A percentile compares a stretch with the other conserved stretches of the same genome.
These are phyloP conservation scores for Penicillium oxalicum DNA, from an alignment of 2,329 filamentous ascomycete species.

Conservation along the genomic window DNA sequence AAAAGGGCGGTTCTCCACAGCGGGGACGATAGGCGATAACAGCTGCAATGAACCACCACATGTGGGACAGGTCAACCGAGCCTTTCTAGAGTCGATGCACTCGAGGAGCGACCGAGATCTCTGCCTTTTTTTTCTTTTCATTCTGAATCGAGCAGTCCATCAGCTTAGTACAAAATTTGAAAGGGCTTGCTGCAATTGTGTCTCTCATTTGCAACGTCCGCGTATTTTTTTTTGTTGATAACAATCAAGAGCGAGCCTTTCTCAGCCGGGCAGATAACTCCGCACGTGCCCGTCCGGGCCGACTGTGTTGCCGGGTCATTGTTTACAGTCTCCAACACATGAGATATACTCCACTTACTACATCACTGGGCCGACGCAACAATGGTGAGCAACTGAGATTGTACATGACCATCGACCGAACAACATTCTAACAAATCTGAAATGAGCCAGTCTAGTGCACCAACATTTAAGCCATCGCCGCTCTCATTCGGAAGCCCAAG, in stretches of 20 bases:
- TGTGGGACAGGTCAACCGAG: neutral
- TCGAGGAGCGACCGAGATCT: no score
- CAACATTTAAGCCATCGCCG: slow-evolving; percentile 65
- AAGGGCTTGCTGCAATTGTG: no score
- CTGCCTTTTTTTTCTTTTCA: no score
- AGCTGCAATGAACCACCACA: slow-evolving; percentile 1
- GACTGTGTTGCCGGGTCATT: slow-evolving; percentile 22
- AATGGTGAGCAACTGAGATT: slow-evolving; percentile 16
- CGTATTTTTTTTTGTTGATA: no score
- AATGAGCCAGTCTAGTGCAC: slow-evolving; percentile 42
- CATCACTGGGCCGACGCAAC: slow-evolving; percentile 1
- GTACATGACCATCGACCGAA: neutral
- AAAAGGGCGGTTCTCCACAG: slow-evolving; percentile 24
- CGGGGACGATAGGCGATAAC: slow-evolving; percentile 24
- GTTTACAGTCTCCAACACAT: slow-evolving; percentile 13
- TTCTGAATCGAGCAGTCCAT: no score
- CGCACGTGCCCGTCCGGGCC: slow-evolving; percentile 18
- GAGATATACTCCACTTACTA: slow-evolving; percentile 1
- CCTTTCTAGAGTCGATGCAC: neutral
- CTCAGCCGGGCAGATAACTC: neutral
- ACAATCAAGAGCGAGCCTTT: no score
- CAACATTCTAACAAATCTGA: neutral
- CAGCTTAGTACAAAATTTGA: no score
- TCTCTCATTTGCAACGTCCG: no score
- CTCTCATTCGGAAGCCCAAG: slow-evolving; percentile 66